These are phyloP conservation scores for Boletus semigastroideus DNA, from an alignment of 1,284 basidiomycete genomes.

Conservation along the genomic window DNA sequence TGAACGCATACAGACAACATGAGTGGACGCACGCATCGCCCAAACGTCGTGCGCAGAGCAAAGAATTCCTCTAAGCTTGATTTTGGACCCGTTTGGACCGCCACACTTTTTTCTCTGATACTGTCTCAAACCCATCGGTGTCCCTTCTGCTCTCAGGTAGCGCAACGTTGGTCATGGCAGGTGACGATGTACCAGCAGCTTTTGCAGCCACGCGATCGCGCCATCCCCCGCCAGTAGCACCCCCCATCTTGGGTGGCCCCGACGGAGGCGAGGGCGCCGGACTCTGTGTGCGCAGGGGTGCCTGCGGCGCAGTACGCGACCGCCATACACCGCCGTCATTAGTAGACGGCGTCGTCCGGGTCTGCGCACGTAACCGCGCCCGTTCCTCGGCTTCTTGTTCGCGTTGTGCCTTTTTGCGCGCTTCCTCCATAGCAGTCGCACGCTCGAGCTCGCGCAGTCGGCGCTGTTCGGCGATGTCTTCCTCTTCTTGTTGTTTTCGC, in stretches of 20 bases:
- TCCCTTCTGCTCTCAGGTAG: constrained; percentile 46
- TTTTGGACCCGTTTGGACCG: constrained; percentile 33
- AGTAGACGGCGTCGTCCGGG: constrained; percentile 13
- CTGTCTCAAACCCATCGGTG: constrained; percentile 72
- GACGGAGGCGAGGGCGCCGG: constrained; percentile 31
- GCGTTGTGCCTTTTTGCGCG: constrained; percentile 62
- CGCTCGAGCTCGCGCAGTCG: constrained; percentile 70
- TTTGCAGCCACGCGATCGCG: constrained; percentile 52
- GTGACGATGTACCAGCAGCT: constrained; percentile 30
- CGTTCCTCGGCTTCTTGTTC: constrained; percentile 80
- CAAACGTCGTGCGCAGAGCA: not conserved
- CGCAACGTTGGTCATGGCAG: constrained; percentile 33
- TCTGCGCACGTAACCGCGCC: constrained; percentile 33
- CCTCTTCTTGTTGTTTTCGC: constrained; percentile 62
- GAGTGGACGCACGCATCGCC: not conserved
- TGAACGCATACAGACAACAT: not conserved
- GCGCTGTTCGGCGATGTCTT: constrained; percentile 50
- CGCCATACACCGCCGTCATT: constrained; percentile 13
- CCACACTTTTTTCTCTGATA: constrained; percentile 48
- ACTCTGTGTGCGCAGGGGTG: constrained; percentile 34
- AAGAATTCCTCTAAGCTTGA: constrained; percentile 6
- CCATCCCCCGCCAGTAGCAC: constrained; percentile 43
- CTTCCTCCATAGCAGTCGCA: constrained; percentile 55
- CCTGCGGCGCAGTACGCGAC: constrained; percentile 20
- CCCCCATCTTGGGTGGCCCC: constrained; percentile 38